These are phyloP conservation scores for Aspergillus bertholletiae DNA, from an alignment of 495 filamentous ascomycete genomes.

Conservation along the genomic window DNA sequence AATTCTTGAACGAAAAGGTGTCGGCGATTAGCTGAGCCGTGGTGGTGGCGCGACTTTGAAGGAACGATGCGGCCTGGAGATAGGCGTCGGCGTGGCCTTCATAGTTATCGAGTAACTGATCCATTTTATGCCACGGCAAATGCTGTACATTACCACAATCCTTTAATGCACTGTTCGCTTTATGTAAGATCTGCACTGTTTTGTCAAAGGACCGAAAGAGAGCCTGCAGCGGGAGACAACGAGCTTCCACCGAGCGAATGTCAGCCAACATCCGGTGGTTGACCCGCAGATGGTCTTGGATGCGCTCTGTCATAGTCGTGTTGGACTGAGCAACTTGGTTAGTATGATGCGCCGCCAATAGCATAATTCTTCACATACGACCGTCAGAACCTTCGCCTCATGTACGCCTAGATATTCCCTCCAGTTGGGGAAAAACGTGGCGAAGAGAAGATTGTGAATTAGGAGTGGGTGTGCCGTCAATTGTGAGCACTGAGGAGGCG, in stretches of 20 bases:
- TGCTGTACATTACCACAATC: not conserved
- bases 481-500: not conserved
- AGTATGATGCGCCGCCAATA: not conserved
- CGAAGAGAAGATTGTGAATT: constrained; percentile 34
- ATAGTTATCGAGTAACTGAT: constrained; percentile 16
- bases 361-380: constrained; percentile 12
- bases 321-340: constrained; percentile 11
- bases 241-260: constrained; percentile 25
- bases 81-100: constrained; percentile 14
- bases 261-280: constrained; percentile 28
- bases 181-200: constrained; percentile 4
- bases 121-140: not conserved
- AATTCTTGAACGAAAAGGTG: constrained; percentile 35
- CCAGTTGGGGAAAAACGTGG: constrained; percentile 36
- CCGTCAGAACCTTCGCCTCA: constrained; percentile 30
- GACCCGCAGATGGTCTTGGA: constrained; percentile 26
- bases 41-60: constrained; percentile 28
- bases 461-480: constrained; percentile 17
- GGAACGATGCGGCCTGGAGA: constrained; percentile 22
- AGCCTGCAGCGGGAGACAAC: constrained; percentile 19
- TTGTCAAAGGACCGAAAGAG: constrained; percentile 15
- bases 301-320: constrained; percentile 24
- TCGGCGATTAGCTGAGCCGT: constrained; percentile 32
- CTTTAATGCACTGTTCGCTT: constrained; percentile 5
- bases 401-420: constrained; percentile 32